Evolutionary conservation across 192 early-diverging fungal species (phyloP).

Genomic region (Coemansia sp.): DNA sequence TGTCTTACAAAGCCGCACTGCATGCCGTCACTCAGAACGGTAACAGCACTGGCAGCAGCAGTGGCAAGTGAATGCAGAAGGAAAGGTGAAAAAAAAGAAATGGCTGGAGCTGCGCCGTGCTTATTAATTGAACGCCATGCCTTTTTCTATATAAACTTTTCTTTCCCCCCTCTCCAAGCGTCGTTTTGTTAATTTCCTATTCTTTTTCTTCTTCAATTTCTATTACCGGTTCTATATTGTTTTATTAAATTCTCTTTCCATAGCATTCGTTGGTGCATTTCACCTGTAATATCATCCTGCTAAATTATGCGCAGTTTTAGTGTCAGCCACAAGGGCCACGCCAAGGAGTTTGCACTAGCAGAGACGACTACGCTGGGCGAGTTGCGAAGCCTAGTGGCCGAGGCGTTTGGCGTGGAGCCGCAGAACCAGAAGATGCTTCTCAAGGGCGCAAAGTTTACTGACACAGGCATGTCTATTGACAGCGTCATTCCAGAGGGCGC

Average conservation of each 20-base stretch:
- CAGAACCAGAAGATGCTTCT: slow-evolving; percentile 31
- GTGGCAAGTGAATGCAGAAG: neutral
- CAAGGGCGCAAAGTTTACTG: slow-evolving; percentile 16
- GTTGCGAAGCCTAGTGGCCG: slow-evolving; percentile 22
- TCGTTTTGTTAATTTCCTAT: neutral
- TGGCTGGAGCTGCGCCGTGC: neutral
- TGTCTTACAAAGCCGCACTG: slow-evolving; percentile 44
- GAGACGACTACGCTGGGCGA: slow-evolving; percentile 23
- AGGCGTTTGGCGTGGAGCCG: slow-evolving; percentile 29
- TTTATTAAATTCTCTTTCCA: neutral
- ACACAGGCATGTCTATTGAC: neutral
- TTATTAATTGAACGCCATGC: neutral
- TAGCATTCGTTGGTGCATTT: neutral
- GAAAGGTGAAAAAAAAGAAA: slow-evolving; percentile 1
- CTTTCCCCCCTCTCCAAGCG: too few species aligned
- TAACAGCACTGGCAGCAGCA: too few species aligned
- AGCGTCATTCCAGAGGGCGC: slow-evolving; percentile 8
- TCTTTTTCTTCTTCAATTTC: neutral
- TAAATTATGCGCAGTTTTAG: slow-evolving; percentile 7
- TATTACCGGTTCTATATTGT: neutral
- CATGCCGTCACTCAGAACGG: slow-evolving; percentile 29
- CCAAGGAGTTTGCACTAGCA: slow-evolving; percentile 6
- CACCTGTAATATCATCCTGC: neutral
- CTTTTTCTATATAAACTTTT: neutral
- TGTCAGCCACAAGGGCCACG: slow-evolving; percentile 28